Percentiles rank a stretch among this genome's conserved stretches.
phyloP scores from a whole-genome alignment of 2,329 filamentous ascomycete species.

The Fusarium lyarnte region DNA sequence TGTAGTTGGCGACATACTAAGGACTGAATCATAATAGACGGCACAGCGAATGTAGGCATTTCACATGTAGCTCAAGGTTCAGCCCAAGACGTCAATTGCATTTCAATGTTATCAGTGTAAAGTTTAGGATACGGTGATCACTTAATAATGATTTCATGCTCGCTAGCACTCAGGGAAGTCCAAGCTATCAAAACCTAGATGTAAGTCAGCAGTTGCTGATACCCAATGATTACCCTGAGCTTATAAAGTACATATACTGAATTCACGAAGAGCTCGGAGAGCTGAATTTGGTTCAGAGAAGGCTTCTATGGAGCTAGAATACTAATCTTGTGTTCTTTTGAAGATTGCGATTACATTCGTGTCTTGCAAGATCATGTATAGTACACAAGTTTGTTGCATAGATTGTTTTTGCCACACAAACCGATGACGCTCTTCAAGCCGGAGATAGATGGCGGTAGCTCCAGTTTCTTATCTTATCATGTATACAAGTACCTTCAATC shows the following conservation, averaged over 20 bases:
- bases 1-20: neutral
- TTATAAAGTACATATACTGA: neutral
- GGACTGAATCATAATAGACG: neutral
- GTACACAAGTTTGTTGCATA: neutral
- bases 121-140: neutral
- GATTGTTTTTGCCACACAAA: neutral
- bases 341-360: neutral
- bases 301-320: neutral
- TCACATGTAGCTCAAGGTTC: neutral
- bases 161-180: neutral
- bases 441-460: constrained; percentile 25
- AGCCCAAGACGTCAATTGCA: neutral
- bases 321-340: neutral
- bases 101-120: neutral
- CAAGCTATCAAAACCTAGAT: neutral
- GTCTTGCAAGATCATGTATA: neutral
- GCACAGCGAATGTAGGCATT: neutral
- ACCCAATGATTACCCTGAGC: neutral
- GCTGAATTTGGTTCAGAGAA: neutral
- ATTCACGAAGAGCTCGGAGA: neutral
- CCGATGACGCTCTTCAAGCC: constrained; percentile 12
- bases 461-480: constrained; percentile 43
- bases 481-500: constrained; percentile 16
- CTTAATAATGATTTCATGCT: neutral
- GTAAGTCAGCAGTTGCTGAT: neutral